phyloP scores from a whole-genome alignment of 176 grass and related monocot genomes.

The Rhynchospora breviuscula region DNA sequence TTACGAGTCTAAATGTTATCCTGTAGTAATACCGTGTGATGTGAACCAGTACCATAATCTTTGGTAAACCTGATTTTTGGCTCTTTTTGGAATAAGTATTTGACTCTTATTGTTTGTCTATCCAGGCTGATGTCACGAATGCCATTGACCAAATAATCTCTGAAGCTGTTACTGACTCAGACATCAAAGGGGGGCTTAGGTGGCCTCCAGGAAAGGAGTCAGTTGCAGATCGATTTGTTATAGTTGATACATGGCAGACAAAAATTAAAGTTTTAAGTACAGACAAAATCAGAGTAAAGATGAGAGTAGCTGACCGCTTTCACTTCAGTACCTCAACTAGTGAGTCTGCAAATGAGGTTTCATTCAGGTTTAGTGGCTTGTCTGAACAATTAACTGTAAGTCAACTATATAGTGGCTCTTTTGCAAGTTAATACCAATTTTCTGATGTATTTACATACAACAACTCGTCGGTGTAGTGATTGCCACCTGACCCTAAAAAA shows the following conservation, averaged over 20 bases:
- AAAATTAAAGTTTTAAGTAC: conserved; percentile 45
- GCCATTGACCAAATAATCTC: conserved; percentile 45
- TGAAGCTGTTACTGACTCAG: conserved; percentile 51
- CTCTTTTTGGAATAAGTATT: not conserved
- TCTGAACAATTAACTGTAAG: conserved; percentile 44
- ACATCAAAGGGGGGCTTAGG: conserved; percentile 71
- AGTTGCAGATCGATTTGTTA: conserved; percentile 39
- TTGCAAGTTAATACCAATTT: not conserved
- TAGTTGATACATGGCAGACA: conserved; percentile 40
- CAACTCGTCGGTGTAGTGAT: no score
- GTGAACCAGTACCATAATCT: not conserved
- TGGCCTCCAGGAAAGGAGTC: conserved; percentile 62
- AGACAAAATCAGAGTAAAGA: conserved; percentile 37
- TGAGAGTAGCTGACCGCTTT: conserved; percentile 56
- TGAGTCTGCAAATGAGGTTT: conserved; percentile 56
- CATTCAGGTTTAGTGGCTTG: conserved; percentile 38
- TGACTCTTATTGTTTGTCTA: not conserved
- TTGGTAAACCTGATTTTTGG: not conserved
- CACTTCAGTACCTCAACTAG: conserved; percentile 37
- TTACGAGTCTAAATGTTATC: not conserved
- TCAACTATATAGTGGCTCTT: conserved; percentile 17
- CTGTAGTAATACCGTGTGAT: not conserved
- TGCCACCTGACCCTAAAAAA: no score
- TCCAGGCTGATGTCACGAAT: conserved; percentile 45
- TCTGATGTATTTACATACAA: not conserved